A percentile compares a stretch with the other conserved stretches of the same genome.
Evolutionary conservation across 768 basidiomycete species (phyloP).

Genomic region (Tulasnella sp.): DNA sequence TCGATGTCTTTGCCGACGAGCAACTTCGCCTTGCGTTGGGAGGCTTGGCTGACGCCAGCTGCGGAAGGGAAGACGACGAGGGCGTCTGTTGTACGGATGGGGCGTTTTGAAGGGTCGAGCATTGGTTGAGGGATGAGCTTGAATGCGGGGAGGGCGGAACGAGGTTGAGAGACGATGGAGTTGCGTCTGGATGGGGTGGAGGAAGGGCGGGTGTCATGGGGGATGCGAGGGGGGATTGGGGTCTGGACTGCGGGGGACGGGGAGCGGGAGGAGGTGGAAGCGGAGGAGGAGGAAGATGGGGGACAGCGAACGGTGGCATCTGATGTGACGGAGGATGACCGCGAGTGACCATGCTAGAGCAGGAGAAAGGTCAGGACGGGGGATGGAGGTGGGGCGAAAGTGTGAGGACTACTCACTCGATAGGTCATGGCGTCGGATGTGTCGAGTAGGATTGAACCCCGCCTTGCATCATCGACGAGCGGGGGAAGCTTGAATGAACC

Average conservation of each 20-base stretch:
- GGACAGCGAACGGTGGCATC: conserved; percentile 34
- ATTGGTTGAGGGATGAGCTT: conserved; percentile 23
- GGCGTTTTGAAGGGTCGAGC: conserved; percentile 23
- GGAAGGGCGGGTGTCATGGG: conserved; percentile 9
- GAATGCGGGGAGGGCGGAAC: conserved; percentile 14
- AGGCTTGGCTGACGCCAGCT: not conserved
- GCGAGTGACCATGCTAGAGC: conserved; percentile 30
- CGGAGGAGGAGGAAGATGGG: conserved; percentile 44
- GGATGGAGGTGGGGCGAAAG: not conserved
- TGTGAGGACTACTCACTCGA: not conserved
- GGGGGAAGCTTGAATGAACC: conserved; percentile 21
- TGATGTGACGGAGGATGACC: conserved; percentile 33
- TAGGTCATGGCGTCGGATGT: not conserved
- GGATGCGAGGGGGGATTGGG: conserved; percentile 49
- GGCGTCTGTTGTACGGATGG: conserved; percentile 15
- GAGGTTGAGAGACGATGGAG: conserved; percentile 1
- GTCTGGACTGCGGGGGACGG: conserved; percentile 51
- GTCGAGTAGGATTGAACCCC: not conserved
- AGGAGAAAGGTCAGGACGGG: not conserved
- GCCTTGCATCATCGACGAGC: not conserved
- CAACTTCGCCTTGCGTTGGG: conserved; percentile 18
- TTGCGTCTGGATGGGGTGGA: not conserved
- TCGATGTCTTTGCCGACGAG: conserved; percentile 16
- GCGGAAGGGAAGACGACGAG: conserved; percentile 21
- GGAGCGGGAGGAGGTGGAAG: conserved; percentile 61